Percentiles rank a stretch among this genome's conserved stretches.
These are phyloP conservation scores for Syzygium aqueum DNA, from an alignment of 345 rosid species.

Conservation along the genomic window DNA sequence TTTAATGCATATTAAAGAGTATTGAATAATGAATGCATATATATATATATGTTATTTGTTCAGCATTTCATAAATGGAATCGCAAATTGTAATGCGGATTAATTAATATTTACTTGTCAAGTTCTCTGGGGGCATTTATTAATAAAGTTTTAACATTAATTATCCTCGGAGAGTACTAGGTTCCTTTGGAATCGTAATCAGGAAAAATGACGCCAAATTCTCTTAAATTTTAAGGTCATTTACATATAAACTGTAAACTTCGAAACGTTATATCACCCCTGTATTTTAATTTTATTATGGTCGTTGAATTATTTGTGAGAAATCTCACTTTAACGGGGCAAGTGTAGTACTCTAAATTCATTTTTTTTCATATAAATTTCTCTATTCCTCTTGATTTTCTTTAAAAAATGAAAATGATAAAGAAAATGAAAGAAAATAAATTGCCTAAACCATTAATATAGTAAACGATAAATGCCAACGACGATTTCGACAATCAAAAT, in stretches of 20 bases:
- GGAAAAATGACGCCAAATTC: neutral
- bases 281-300: neutral
- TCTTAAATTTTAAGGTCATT: neutral
- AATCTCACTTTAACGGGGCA: neutral
- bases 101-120: neutral
- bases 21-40: neutral
- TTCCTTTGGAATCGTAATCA: neutral
- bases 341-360: neutral
- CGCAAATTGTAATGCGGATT: neutral
- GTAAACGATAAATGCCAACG: neutral
- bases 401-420: neutral
- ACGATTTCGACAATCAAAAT: neutral
- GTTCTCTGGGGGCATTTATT: neutral
- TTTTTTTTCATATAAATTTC: neutral
- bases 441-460: neutral
- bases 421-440: rapidly evolving
- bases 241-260: neutral
- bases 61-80: neutral
- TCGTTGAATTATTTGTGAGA: neutral
- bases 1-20: neutral
- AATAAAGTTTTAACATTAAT: neutral
- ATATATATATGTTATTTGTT: neutral
- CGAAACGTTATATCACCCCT: neutral
- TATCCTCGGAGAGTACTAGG: neutral
- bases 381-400: rapidly evolving